Evolutionary conservation across 2,329 filamentous ascomycete genomes (phyloP), one percentile per base, ranked within the genome.

Genomic region (Colletotrichum sp.): DNA sequence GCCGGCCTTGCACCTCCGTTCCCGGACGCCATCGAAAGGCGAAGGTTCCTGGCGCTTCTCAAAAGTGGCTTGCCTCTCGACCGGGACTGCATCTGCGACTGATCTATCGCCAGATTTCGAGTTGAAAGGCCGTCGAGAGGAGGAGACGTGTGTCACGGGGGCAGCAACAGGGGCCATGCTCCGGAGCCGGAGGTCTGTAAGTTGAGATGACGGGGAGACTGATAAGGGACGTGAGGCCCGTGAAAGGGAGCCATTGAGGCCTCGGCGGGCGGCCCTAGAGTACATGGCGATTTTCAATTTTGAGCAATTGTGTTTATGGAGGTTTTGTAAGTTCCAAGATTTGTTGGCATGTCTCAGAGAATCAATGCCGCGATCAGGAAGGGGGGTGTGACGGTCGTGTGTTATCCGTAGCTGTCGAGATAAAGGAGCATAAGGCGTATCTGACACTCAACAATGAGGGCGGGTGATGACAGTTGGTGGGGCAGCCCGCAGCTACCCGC

Each of bases 1-100:
- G 5, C 93, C 94, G n/a, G 91, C 90, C 80, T 94, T 94, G 76
- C 89, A 90, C 65, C 96, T 91, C 79, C 94, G 89, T 52, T 91
- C 91, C 70, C 90, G 84, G 72, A 98, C 92, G 76, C 91, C 91
- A 79, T 93, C 90, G 81, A 95, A 77, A 77, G 80, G 78, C 16
- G 77, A 77, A 13, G 60, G 68, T 30, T 36, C 10, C 55, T 74
- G 68, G 2, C 71, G 56, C 67, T 78, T 78, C 61, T 78, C 76
- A 16, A 78, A 74, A 3, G 52, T 27, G 56, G 77, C 77, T 36
- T 74, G 52, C 22, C 74, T 70, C 68, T 77, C 73, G 3, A 70
- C 60, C 12, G 77, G 76, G 7, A 76, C 66, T 22, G 77, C 76
- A 25, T 78, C 77, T 25, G 74, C 77, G 25, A 77, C 76, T 16